Evolutionary conservation across 116 monocot genomes (phyloP).

Genomic region (Trichopus zeylanicus): DNA sequence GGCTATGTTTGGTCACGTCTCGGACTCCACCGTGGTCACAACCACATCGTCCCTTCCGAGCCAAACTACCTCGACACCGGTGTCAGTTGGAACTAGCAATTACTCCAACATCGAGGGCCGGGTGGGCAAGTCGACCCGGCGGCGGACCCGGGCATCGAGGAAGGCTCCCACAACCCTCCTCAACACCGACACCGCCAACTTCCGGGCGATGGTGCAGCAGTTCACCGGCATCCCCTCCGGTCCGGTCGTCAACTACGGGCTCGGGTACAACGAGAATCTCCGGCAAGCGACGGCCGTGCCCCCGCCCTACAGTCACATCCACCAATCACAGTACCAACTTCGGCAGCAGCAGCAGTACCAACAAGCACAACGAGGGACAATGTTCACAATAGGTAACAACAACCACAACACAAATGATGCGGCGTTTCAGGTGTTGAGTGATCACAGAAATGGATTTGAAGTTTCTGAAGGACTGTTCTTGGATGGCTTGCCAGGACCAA

Average conservation of each 20-base stretch:
- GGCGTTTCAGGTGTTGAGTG: no score
- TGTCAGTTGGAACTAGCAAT: neutral
- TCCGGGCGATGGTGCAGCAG: constrained; percentile 83
- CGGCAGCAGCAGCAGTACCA: neutral
- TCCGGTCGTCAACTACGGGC: constrained; percentile 13
- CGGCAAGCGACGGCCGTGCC: neutral
- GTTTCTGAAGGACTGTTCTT: no score
- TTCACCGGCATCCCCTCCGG: constrained; percentile 58
- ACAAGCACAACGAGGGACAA: neutral
- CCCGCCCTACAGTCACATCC: neutral
- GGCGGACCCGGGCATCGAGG: constrained; percentile 42
- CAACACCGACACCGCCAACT: constrained; percentile 70
- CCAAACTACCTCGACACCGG: no score
- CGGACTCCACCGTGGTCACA: neutral
- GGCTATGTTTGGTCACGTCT: neutral
- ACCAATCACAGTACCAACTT: neutral
- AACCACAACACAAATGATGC: neutral
- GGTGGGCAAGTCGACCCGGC: constrained; percentile 14
- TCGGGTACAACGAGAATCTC: neutral
- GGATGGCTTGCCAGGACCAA: neutral
- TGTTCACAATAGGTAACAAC: neutral
- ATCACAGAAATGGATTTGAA: no score
- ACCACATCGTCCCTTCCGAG: neutral
- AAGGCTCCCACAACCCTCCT: constrained; percentile 63
- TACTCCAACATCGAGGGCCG: constrained; percentile 1